These are phyloP conservation scores for Metarhizium guizhouense DNA, from an alignment of 2,329 filamentous ascomycete genomes.

Conservation along the genomic window DNA sequence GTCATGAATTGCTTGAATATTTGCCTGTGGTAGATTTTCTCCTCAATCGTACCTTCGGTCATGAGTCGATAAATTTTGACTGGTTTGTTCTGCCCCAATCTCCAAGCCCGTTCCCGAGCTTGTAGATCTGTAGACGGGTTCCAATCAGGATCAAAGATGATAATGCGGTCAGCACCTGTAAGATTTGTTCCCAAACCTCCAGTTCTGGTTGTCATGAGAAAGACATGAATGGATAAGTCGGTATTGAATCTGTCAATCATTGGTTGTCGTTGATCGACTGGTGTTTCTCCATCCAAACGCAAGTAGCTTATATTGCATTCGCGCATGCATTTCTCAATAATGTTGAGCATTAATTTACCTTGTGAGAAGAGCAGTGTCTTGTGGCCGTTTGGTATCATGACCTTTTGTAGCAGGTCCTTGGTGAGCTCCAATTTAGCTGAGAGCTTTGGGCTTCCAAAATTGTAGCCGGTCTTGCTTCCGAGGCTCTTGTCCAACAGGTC, in stretches of 20 bases:
- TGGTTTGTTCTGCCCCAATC: conserved; percentile 86
- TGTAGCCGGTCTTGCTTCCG: conserved; percentile 51
- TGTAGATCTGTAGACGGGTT: conserved; percentile 96
- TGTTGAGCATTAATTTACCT: conserved; percentile 90
- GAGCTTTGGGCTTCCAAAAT: conserved; percentile 68
- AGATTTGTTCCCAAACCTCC: conserved; percentile 90
- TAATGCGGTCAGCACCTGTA: conserved; percentile 89
- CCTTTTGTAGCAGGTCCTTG: conserved; percentile 66
- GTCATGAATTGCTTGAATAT: conserved; percentile 98
- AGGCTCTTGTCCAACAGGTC: conserved; percentile 64
- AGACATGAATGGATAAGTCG: conserved; percentile 70
- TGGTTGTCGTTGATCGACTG: conserved; percentile 77
- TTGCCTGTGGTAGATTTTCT: conserved; percentile 98
- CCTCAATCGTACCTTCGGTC: conserved; percentile 95
- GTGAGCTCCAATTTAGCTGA: conserved; percentile 97
- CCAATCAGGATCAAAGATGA: conserved; percentile 98
- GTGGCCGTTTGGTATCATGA: conserved; percentile 86
- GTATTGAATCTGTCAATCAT: conserved; percentile 93
- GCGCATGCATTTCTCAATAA: conserved; percentile 74
- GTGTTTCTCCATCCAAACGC: conserved; percentile 89
- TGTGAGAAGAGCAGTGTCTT: conserved; percentile 92
- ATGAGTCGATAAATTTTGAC: conserved; percentile 97
- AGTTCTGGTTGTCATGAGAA: conserved; percentile 90
- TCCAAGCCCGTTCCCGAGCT: conserved; percentile 90
- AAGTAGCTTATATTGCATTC: conserved; percentile 65